phyloP scores from a whole-genome alignment of 2,329 filamentous ascomycete species.

The Hypoxylon sp. region DNA sequence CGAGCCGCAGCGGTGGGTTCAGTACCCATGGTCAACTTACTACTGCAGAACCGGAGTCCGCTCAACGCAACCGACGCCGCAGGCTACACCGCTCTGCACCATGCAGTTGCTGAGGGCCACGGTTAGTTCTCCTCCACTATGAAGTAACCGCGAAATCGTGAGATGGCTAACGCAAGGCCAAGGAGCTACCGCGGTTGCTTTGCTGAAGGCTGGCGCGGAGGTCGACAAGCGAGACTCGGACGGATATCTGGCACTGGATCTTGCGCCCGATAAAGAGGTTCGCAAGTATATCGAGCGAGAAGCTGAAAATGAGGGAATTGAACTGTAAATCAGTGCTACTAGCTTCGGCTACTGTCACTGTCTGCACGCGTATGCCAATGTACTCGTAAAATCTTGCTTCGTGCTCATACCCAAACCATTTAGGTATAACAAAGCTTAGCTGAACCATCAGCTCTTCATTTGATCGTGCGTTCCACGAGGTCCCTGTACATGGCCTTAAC shows the following conservation, averaged over 20 bases:
- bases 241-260: constrained; percentile 80
- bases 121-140: constrained; percentile 60
- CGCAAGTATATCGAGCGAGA: constrained; percentile 81
- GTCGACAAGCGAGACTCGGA: constrained; percentile 81
- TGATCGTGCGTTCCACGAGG: constrained; percentile 86
- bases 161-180: constrained; percentile 47
- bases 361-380: not conserved
- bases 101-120: constrained; percentile 83
- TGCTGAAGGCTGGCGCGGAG: constrained; percentile 90
- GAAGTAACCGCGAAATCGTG: not conserved
- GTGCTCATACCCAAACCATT: constrained; percentile 33
- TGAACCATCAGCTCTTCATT: constrained; percentile 59
- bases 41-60: constrained; percentile 84
- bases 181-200: constrained; percentile 84
- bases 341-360: not conserved
- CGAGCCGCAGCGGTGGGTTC: constrained; percentile 92
- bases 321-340: constrained; percentile 47
- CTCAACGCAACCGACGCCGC: constrained; percentile 86
- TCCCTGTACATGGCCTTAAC: constrained; percentile 97
- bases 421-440: constrained; percentile 29
- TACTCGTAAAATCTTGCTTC: constrained; percentile 34
- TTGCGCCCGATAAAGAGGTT: constrained; percentile 90
- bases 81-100: constrained; percentile 91
- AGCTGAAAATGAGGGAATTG: constrained; percentile 89
- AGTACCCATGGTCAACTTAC: constrained; percentile 85